Conservation (phyloP, 2,329 filamentous ascomycete genomes). For the Furcasterigmium sp. region DNA sequence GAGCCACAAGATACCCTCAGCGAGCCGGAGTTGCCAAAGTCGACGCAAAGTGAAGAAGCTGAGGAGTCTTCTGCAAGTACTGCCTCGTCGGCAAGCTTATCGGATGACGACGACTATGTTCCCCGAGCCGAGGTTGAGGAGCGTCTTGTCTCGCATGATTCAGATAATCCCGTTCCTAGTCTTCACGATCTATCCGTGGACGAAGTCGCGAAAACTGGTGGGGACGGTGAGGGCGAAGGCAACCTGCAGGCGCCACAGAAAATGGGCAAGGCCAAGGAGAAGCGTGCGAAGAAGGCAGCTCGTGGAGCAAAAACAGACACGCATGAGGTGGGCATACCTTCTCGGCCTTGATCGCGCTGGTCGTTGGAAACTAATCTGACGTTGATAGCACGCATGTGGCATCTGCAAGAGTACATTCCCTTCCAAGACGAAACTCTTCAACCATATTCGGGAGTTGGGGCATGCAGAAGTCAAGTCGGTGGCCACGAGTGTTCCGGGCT, state of each 20-base stretch:
- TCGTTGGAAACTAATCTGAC: background rate
- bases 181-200: background rate
- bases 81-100: too few species aligned
- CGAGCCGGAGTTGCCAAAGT: too few species aligned
- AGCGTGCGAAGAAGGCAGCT: constrained; percentile 42
- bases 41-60: too few species aligned
- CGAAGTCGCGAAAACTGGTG: background rate
- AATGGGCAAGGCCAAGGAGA: constrained; percentile 45
- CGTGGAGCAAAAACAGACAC: constrained; percentile 28
- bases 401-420: constrained; percentile 41
- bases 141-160: constrained; percentile 2
- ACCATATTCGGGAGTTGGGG: constrained; percentile 60
- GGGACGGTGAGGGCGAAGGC: background rate
- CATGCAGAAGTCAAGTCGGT: constrained; percentile 50
- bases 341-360: background rate
- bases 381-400: constrained; percentile 32
- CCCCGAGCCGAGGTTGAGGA: constrained; percentile 9
- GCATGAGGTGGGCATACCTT: constrained; percentile 14
- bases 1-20: too few species aligned
- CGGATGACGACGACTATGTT: constrained; percentile 10
- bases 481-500: constrained; percentile 20
- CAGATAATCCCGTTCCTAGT: background rate
- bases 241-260: constrained; percentile 26
- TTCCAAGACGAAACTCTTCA: constrained; percentile 67
- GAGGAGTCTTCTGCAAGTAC: too few species aligned